phyloP scores from a whole-genome alignment of 1,139 yeast genomes.

The Pichia sorboxylosa region DNA sequence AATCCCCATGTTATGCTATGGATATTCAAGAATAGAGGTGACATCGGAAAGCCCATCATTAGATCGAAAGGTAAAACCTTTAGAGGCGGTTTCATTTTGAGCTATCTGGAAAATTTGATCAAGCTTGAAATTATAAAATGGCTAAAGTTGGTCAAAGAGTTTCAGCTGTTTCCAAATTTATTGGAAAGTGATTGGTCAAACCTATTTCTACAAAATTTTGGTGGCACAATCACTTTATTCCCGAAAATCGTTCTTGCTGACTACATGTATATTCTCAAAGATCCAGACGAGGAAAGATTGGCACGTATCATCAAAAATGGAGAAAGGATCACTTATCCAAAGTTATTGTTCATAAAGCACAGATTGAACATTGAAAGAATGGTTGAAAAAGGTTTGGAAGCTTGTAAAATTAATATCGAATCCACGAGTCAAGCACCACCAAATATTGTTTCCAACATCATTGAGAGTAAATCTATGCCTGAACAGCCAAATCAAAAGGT shows the following conservation, averaged over 20 bases:
- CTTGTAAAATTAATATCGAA: conserved; percentile 8
- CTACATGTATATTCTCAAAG: conserved; percentile 54
- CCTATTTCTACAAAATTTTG: conserved; percentile 61
- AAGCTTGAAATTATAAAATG: conserved; percentile 67
- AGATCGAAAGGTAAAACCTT: conserved; percentile 46
- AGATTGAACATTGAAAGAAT: conserved; percentile 54
- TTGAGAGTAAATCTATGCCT: conserved; percentile 3
- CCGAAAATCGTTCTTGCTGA: conserved; percentile 53
- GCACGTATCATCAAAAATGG: conserved; percentile 50
- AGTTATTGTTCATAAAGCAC: conserved; percentile 51
- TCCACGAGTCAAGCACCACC: conserved; percentile 8
- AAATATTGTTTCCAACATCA: conserved; percentile 6
- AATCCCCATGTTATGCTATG: conserved; percentile 73
- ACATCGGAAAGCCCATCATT: conserved; percentile 71
- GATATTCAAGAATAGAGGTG: conserved; percentile 70
- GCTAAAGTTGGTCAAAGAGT: conserved; percentile 53
- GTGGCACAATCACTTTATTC: conserved; percentile 70
- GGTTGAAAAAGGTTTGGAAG: conserved; percentile 36
- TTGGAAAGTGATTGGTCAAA: conserved; percentile 75
- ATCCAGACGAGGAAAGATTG: conserved; percentile 51
- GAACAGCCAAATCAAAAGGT: neutral
- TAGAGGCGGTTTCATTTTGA: conserved; percentile 67
- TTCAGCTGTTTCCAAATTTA: conserved; percentile 58
- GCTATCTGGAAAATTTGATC: conserved; percentile 60
- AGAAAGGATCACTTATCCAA: conserved; percentile 56